phyloP scores from a whole-genome alignment of 1,139 yeast species.

The Hansenula anomala region DNA sequence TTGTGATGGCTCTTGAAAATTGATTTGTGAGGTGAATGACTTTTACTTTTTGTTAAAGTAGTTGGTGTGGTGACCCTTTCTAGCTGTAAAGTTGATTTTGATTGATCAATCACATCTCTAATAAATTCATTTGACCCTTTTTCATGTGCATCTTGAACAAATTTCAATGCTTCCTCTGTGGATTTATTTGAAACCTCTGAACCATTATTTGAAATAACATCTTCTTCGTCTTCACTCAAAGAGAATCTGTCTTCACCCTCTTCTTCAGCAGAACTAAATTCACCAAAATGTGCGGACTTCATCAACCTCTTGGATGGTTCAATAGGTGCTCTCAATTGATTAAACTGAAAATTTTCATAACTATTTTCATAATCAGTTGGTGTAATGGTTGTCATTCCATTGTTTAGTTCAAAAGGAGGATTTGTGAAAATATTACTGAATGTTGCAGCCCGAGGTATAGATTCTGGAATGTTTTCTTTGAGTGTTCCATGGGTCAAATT shows the following conservation, averaged over 20 bases:
- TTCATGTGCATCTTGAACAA: constrained; percentile 13
- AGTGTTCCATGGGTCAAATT: neutral
- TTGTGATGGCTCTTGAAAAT: constrained; percentile 13
- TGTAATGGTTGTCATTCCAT: constrained; percentile 17
- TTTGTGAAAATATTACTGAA: constrained; percentile 11
- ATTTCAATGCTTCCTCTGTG: constrained; percentile 19
- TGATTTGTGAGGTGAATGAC: constrained; percentile 22
- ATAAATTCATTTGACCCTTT: constrained; percentile 7
- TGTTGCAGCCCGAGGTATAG: constrained; percentile 18
- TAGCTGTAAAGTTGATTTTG: constrained; percentile 11
- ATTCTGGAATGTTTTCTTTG: constrained; percentile 6
- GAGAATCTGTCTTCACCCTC: neutral
- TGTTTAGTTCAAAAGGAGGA: neutral
- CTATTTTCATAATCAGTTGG: constrained; percentile 16
- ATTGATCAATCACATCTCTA: constrained; percentile 15
- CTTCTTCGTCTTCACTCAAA: neutral
- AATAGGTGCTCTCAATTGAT: neutral
- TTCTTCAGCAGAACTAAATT: neutral
- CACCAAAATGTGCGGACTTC: neutral
- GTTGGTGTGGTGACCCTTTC: constrained; percentile 6
- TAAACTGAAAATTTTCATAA: constrained; percentile 3
- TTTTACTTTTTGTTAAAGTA: constrained; percentile 6
- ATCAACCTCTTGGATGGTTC: neutral
- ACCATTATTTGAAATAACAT: constrained; percentile 2
- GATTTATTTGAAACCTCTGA: constrained; percentile 7